These are phyloP conservation scores for Thalassiosira profunda DNA, from an alignment of 108 stramenopile genomes.

Conservation along the genomic window DNA sequence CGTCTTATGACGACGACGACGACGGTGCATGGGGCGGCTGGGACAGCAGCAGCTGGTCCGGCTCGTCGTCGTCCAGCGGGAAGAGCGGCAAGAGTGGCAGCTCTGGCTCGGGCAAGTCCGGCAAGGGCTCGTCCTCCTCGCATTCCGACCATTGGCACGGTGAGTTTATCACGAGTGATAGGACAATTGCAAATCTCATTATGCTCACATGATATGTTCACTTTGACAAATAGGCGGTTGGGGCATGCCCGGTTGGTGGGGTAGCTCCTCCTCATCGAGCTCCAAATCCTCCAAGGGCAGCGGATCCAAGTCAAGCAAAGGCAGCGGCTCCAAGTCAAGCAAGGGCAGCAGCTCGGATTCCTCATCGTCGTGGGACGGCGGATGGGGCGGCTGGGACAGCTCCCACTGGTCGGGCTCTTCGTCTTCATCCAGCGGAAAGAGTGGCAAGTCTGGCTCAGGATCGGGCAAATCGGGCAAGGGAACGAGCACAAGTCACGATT, in stretches of 20 bases:
- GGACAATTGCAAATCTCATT: neutral
- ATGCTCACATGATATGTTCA: too few species aligned
- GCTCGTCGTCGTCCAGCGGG: neutral
- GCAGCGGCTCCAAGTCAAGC: neutral
- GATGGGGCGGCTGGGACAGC: constrained; percentile 6
- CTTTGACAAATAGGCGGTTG: too few species aligned
- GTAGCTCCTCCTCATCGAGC: neutral
- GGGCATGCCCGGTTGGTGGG: neutral
- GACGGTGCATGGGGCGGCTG: constrained; percentile 2
- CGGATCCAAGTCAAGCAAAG: neutral
- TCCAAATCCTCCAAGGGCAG: constrained; percentile 2
- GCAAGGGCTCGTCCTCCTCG: neutral
- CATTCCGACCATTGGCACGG: too few species aligned
- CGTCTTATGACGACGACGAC: neutral
- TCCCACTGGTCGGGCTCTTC: neutral
- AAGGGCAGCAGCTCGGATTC: neutral
- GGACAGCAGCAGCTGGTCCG: constrained; percentile 6
- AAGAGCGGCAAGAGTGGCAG: constrained; percentile 2
- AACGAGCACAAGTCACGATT: too few species aligned
- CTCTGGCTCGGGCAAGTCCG: constrained; percentile 12
- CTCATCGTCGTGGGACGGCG: too few species aligned
- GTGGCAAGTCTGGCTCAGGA: constrained; percentile 2
- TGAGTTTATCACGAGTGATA: neutral
- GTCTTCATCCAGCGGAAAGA: neutral
- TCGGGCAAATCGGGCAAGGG: too few species aligned